Conservation (phyloP, 352 stramenopile genomes). For the Globisporangium sylvaticum region DNA sequence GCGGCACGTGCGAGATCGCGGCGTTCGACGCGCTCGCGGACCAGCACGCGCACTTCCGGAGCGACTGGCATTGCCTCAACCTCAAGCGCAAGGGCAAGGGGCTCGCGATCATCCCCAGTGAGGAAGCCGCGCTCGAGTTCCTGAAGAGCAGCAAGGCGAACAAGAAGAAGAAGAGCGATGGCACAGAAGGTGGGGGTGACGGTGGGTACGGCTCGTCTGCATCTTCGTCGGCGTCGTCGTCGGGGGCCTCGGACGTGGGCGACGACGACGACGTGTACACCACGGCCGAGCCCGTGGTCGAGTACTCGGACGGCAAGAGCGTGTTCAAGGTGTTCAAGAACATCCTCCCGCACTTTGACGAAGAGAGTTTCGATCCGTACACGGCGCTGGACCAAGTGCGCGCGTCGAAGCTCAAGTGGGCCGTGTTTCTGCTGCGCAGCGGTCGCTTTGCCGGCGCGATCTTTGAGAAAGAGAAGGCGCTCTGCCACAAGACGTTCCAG, state of each 20-base stretch:
- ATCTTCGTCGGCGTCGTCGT: slow-evolving; percentile 41
- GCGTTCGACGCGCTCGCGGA: slow-evolving; percentile 72
- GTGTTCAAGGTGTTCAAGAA: slow-evolving; percentile 81
- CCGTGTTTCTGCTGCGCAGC: slow-evolving; percentile 88
- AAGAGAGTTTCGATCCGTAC: slow-evolving; percentile 63
- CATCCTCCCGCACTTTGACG: slow-evolving; percentile 38
- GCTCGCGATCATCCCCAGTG: slow-evolving; percentile 31
- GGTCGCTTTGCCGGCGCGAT: slow-evolving; percentile 90
- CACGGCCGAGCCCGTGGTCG: slow-evolving; percentile 66
- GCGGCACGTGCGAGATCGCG: slow-evolving; percentile 64
- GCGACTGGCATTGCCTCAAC: slow-evolving; percentile 73
- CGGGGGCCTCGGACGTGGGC: slow-evolving; percentile 35
- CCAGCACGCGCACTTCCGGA: slow-evolving; percentile 86
- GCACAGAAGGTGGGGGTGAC: slow-evolving; percentile 3
- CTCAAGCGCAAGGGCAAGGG: slow-evolving; percentile 72
- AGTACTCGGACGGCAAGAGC: slow-evolving; percentile 69
- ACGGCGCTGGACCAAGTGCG: slow-evolving; percentile 42
- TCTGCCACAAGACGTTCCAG: slow-evolving; percentile 91
- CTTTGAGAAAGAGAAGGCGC: slow-evolving; percentile 85
- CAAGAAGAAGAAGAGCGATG: slow-evolving; percentile 21
- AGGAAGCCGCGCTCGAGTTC: slow-evolving; percentile 30
- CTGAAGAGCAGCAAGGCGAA: slow-evolving; percentile 15
- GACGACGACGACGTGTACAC: slow-evolving; percentile 42
- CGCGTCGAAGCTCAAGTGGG: slow-evolving; percentile 65
- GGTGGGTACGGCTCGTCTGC: slow-evolving; percentile 23